Evolutionary conservation across 768 basidiomycete genomes (phyloP).

Genomic region (Amanita pseudoporphyria): DNA sequence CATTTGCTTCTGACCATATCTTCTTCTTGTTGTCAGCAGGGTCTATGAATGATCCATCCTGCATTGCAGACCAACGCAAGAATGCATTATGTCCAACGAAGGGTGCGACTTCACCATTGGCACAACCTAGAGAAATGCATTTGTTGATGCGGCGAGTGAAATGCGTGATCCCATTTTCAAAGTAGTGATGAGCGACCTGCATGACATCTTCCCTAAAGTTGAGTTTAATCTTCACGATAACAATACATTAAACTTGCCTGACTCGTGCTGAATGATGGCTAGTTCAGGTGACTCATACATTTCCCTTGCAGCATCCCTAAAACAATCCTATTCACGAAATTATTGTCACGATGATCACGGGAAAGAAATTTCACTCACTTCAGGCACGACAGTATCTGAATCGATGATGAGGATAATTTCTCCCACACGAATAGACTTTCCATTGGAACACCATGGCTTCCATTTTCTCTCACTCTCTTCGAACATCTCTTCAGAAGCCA

Average conservation of each 20-base stretch:
- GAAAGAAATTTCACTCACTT: constrained; percentile 23
- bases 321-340: constrained; percentile 48
- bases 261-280: constrained; percentile 86
- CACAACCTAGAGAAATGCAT: constrained; percentile 67
- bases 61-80: constrained; percentile 77
- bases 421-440: constrained; percentile 63
- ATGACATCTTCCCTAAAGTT: constrained; percentile 47
- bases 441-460: constrained; percentile 70
- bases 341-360: not conserved
- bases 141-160: constrained; percentile 87
- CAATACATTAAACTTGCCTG: constrained; percentile 31
- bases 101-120: constrained; percentile 75
- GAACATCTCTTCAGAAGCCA: constrained; percentile 65
- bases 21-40: constrained; percentile 50
- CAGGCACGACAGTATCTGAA: constrained; percentile 69
- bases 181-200: constrained; percentile 84
- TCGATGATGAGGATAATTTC: constrained; percentile 78
- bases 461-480: constrained; percentile 45
- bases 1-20: constrained; percentile 70
- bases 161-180: constrained; percentile 84
- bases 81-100: constrained; percentile 88
- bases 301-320: constrained; percentile 83
- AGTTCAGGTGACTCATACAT: constrained; percentile 71
- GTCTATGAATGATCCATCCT: constrained; percentile 74
- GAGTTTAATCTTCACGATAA: not conserved